Percentiles rank a stretch among this genome's conserved stretches.
These are phyloP conservation scores for Grosmannia huntii DNA, from an alignment of 2,329 filamentous ascomycete species.

Conservation along the genomic window DNA sequence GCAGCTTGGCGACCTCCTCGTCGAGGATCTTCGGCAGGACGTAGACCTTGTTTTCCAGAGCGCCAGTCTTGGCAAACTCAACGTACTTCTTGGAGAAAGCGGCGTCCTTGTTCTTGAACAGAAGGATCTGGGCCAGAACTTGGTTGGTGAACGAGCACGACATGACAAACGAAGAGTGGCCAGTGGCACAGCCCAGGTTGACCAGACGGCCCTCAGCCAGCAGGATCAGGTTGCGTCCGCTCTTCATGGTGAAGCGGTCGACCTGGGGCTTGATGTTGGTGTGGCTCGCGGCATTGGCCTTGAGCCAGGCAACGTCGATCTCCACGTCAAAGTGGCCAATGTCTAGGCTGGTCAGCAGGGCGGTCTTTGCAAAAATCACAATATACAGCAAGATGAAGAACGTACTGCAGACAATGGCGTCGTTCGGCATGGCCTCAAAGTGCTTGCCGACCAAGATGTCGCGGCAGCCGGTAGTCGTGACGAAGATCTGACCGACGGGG, in stretches of 20 bases:
- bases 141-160: constrained; percentile 99
- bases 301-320: constrained; percentile 99
- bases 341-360: constrained; percentile 36
- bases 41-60: constrained; percentile 87
- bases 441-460: constrained; percentile 87
- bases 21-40: constrained; percentile 98
- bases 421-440: constrained; percentile 93
- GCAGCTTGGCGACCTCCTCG: constrained; percentile 92
- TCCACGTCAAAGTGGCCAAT: constrained; percentile 99
- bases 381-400: constrained; percentile 11
- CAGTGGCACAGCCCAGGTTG: constrained; percentile 97
- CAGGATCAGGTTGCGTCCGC: constrained; percentile 93
- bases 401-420: constrained; percentile 95
- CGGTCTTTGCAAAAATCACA: no score
- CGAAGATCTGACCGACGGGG: constrained; percentile 84
- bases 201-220: constrained; percentile 97
- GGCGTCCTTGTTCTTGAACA: constrained; percentile 85
- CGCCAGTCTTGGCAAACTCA: constrained; percentile 86
- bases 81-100: constrained; percentile 87
- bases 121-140: constrained; percentile 96
- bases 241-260: constrained; percentile 92
- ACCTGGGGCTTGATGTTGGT: constrained; percentile 99
- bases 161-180: constrained; percentile 99
- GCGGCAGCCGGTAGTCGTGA: constrained; percentile 98
- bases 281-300: constrained; percentile 84